Conservation (phyloP, 2,329 filamentous ascomycete species). For the Talaromyces sp. region DNA sequence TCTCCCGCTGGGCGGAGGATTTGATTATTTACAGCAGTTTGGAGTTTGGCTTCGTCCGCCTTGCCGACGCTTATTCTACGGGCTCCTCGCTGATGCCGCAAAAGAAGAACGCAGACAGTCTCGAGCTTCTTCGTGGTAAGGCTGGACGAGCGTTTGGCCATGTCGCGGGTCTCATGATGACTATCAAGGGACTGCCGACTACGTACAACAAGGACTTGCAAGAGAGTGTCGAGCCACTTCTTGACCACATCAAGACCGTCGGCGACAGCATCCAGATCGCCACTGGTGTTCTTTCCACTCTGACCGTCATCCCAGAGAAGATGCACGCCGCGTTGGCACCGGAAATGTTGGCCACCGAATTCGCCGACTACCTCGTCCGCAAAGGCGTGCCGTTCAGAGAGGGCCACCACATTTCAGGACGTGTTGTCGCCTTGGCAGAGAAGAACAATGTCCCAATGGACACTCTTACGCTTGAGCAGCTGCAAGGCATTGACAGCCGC, state of each 20-base stretch:
- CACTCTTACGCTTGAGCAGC: conserved; percentile 62
- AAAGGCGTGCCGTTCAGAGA: conserved; percentile 70
- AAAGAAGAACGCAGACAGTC: conserved; percentile 75
- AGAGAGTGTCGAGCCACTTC: conserved; percentile 79
- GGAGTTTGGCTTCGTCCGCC: conserved; percentile 71
- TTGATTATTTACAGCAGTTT: conserved; percentile 76
- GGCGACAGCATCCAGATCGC: conserved; percentile 79
- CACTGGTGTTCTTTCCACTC: conserved; percentile 72
- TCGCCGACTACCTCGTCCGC: conserved; percentile 48
- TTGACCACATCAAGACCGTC: conserved; percentile 79
- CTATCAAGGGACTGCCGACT: conserved; percentile 69
- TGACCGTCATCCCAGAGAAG: conserved; percentile 66
- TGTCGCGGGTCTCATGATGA: conserved; percentile 76
- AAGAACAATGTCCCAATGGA: conserved; percentile 65
- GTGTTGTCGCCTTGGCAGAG: conserved; percentile 69
- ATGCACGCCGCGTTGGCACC: conserved; percentile 77
- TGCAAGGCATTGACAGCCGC: conserved; percentile 64
- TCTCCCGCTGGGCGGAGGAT: conserved; percentile 79
- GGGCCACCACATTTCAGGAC: conserved; percentile 74
- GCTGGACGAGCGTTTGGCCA: conserved; percentile 73
- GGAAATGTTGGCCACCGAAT: conserved; percentile 70
- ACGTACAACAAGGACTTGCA: conserved; percentile 94
- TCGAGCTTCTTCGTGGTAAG: conserved; percentile 75
- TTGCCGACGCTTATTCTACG: conserved; percentile 77
- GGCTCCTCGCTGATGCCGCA: conserved; percentile 76